Evolutionary conservation across 1,284 basidiomycete species (phyloP).

Genomic region (Volvariella volvacea): DNA sequence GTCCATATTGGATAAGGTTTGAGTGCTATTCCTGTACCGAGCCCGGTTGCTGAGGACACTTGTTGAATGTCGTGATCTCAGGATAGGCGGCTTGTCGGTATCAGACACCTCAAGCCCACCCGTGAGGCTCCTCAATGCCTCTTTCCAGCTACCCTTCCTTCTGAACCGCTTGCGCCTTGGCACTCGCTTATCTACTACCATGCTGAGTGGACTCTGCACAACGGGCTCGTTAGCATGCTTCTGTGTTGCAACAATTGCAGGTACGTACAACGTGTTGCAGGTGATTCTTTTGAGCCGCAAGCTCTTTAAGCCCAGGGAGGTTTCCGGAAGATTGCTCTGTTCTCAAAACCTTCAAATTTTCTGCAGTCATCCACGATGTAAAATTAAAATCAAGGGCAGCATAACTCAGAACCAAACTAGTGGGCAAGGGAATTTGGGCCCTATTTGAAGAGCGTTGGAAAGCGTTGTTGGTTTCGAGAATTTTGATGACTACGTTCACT

Average conservation of each 20-base stretch:
- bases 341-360: constrained; percentile 77
- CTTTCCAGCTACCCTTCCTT: constrained; percentile 52
- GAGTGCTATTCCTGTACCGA: constrained; percentile 10
- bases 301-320: constrained; percentile 52
- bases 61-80: constrained; percentile 12
- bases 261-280: constrained; percentile 59
- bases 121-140: constrained; percentile 40
- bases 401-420: constrained; percentile 80
- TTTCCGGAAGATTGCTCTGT: constrained; percentile 77
- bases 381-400: constrained; percentile 93
- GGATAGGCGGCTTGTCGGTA: neutral
- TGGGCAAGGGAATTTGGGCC: constrained; percentile 44
- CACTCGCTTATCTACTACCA: constrained; percentile 66
- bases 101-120: constrained; percentile 27
- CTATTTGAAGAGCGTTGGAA: constrained; percentile 29
- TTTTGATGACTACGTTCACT: constrained; percentile 76
- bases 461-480: constrained; percentile 61
- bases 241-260: neutral
- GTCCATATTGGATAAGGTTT: constrained; percentile 15
- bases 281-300: constrained; percentile 83
- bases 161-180: constrained; percentile 38
- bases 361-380: constrained; percentile 94
- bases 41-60: constrained; percentile 4
- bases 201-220: constrained; percentile 67
- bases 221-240: constrained; percentile 4